phyloP scores from a whole-genome alignment of 306 rosid species.

The Rosa multiflora region DNA sequence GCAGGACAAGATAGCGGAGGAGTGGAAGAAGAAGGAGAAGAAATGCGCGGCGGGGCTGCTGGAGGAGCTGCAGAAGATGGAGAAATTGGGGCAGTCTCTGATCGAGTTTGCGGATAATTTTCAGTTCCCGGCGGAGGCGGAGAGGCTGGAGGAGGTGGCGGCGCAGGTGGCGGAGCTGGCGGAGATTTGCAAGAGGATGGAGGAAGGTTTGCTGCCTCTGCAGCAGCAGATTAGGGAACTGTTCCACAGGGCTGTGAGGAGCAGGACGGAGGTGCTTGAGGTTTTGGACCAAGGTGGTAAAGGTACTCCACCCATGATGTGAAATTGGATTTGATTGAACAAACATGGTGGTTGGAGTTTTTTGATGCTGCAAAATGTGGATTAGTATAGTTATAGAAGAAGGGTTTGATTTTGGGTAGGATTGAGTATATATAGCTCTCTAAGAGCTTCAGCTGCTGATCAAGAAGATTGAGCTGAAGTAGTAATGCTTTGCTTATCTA shows the following conservation, averaged over 20 bases:
- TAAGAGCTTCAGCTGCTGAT: conserved; percentile 8
- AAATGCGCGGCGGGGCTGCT: conserved; percentile 61
- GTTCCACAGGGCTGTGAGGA: conserved; percentile 78
- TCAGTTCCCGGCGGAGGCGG: conserved; percentile 59
- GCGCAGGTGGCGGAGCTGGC: conserved; percentile 63
- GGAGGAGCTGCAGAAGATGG: conserved; percentile 87
- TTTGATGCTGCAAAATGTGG: conserved; percentile 33
- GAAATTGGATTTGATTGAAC: not conserved
- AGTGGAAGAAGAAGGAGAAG: conserved; percentile 98
- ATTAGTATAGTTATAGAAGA: conserved; percentile 22
- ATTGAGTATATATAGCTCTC: conserved; percentile 6
- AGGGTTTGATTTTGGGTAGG: conserved; percentile 20
- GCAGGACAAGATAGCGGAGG: conserved; percentile 87
- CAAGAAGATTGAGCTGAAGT: conserved; percentile 9
- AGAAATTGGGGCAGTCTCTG: conserved; percentile 54
- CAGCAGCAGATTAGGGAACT: conserved; percentile 89
- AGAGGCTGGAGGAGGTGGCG: conserved; percentile 54
- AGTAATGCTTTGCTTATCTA: conserved; percentile 11
- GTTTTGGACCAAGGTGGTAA: conserved; percentile 71
- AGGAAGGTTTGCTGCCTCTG: conserved; percentile 78
- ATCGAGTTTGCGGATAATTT: conserved; percentile 66
- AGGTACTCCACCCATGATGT: conserved; percentile 35
- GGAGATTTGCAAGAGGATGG: conserved; percentile 74
- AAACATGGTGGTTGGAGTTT: conserved; percentile 7
- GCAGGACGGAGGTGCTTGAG: conserved; percentile 75